These are phyloP conservation scores for Microsporum audouinii DNA, from an alignment of 2,329 filamentous ascomycete genomes.

Conservation along the genomic window DNA sequence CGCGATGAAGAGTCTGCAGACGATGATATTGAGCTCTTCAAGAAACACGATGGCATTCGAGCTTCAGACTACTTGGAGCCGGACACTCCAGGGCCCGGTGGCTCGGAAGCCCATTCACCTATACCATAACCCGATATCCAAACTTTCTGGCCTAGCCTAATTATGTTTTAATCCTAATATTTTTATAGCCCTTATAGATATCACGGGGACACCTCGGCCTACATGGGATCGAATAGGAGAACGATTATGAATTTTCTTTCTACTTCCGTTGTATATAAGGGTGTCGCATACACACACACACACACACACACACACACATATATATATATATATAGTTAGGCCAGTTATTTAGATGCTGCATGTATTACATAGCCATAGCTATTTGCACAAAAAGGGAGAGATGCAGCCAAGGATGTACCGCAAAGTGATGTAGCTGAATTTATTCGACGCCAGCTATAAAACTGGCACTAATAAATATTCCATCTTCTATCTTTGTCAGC, in stretches of 20 bases:
- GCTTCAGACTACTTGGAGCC: background rate
- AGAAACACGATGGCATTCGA: background rate
- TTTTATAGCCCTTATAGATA: background rate
- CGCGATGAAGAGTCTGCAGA: constrained; percentile 6
- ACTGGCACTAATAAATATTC: too few relatives aligned
- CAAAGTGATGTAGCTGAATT: too few relatives aligned
- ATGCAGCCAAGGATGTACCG: too few relatives aligned
- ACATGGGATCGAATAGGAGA: background rate
- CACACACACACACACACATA: too few relatives aligned
- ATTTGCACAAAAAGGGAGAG: too few relatives aligned
- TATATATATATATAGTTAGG: too few relatives aligned
- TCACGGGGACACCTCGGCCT: background rate
- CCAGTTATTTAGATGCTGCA: too few relatives aligned
- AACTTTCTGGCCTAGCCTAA: background rate
- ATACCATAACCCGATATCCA: background rate
- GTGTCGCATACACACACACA: background rate
- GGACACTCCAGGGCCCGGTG: background rate
- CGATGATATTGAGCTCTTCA: background rate
- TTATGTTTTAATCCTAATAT: background rate
- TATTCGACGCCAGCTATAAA: too few relatives aligned
- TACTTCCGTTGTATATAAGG: background rate
- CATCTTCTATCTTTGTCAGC: too few relatives aligned
- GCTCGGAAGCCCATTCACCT: background rate
- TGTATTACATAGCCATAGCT: too few relatives aligned
- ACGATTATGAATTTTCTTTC: background rate